Conservation (phyloP, 176 grass and related monocot genomes). For the Bonia amplexicaulis region DNA sequence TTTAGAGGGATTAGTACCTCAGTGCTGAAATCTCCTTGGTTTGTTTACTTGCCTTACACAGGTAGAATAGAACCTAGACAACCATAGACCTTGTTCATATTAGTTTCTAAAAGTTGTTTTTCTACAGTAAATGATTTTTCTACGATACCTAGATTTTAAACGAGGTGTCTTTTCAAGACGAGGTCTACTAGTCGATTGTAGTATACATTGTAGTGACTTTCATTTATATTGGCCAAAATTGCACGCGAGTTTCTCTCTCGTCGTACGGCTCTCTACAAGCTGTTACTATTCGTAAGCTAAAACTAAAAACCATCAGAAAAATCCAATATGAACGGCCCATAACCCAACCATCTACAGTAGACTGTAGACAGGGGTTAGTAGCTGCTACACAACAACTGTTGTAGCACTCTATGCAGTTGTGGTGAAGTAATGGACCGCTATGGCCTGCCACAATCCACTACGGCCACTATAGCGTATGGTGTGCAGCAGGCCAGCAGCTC, state of each 20-base stretch:
- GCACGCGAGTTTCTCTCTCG: too few relatives aligned
- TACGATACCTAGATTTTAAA: too few relatives aligned
- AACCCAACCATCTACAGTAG: neutral
- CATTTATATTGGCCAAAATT: too few relatives aligned
- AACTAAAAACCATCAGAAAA: too few relatives aligned
- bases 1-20: neutral
- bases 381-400: neutral
- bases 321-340: neutral
- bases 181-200: too few relatives aligned
- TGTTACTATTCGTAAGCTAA: too few relatives aligned
- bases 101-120: too few relatives aligned
- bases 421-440: neutral
- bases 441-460: neutral
- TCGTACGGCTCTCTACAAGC: too few relatives aligned
- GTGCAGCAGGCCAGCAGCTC: neutral
- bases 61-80: neutral
- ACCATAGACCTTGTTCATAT: too few relatives aligned
- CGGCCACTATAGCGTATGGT: neutral
- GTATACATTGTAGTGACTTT: too few relatives aligned
- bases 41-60: neutral
- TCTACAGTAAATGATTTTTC: too few relatives aligned
- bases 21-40: neutral
- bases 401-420: neutral
- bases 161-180: too few relatives aligned
- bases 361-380: neutral